A percentile compares a stretch with the other conserved stretches of the same genome.
Conservation (phyloP, 768 basidiomycete genomes). For the Suillus luteus region DNA sequence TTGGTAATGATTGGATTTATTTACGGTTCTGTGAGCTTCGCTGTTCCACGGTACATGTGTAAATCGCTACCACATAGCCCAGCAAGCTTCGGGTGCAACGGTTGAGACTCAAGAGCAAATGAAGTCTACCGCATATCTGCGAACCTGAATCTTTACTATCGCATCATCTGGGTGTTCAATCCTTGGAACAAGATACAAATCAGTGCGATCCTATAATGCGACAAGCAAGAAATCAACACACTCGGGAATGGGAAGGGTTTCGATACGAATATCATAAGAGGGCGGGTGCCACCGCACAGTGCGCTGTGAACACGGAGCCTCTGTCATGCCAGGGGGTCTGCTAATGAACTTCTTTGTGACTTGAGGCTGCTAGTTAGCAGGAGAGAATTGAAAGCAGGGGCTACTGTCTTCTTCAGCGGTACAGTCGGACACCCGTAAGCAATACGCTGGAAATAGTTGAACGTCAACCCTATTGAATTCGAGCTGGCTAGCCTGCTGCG, state of each 20-base stretch:
- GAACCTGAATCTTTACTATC: constrained; percentile 71
- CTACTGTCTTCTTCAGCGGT: neutral
- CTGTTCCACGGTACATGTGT: constrained; percentile 72
- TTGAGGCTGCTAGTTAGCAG: neutral
- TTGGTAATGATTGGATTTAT: constrained; percentile 22
- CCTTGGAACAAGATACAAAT: constrained; percentile 34
- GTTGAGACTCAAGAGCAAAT: constrained; percentile 5
- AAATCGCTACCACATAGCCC: constrained; percentile 77
- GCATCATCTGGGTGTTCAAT: constrained; percentile 76
- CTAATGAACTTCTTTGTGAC: neutral
- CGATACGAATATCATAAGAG: constrained; percentile 70
- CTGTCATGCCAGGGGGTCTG: neutral
- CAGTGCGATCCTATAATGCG: neutral
- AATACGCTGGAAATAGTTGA: too few species aligned
- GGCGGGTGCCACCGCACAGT: constrained; percentile 70
- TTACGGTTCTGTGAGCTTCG: constrained; percentile 52
- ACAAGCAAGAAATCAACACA: constrained; percentile 32
- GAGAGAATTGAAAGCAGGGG: neutral
- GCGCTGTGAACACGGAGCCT: constrained; percentile 23
- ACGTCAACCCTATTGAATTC: too few species aligned
- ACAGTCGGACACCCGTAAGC: too few species aligned
- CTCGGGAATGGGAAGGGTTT: constrained; percentile 56
- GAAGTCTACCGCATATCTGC: constrained; percentile 14
- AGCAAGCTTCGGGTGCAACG: constrained; percentile 46
- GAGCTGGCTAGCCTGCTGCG: too few species aligned